Evolutionary conservation across 2,329 filamentous ascomycete species (phyloP).

Genomic region (Westerdykella aurantiaca): DNA sequence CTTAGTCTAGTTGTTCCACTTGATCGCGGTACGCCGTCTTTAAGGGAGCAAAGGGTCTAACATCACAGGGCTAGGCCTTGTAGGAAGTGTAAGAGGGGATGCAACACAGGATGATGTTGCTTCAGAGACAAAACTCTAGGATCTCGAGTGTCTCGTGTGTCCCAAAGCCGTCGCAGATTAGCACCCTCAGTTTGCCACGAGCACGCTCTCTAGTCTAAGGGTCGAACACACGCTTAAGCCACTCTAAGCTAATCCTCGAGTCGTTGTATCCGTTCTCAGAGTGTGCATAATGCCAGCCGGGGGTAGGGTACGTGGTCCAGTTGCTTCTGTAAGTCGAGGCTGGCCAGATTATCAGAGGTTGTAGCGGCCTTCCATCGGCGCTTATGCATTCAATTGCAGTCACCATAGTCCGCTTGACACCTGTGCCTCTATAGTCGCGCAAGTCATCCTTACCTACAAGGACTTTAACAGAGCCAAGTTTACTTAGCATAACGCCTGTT

Average conservation of each 20-base stretch:
- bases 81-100: conserved; percentile 16
- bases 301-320: conserved; percentile 11
- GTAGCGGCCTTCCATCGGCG: conserved; percentile 14
- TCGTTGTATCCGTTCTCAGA: conserved; percentile 17
- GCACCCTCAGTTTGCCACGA: conserved; percentile 21
- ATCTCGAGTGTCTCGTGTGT: conserved; percentile 33
- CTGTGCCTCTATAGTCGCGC: conserved; percentile 7
- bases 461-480: conserved; percentile 12
- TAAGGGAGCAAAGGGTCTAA: conserved; percentile 13
- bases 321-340: conserved; percentile 15
- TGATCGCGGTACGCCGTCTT: conserved; percentile 21
- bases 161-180: conserved; percentile 15
- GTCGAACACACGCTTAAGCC: conserved; percentile 33
- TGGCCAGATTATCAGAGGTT: conserved; percentile 16
- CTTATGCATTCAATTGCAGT: conserved; percentile 14
- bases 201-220: conserved; percentile 25
- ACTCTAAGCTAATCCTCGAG: conserved; percentile 31
- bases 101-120: conserved; percentile 32
- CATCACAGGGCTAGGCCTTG: conserved; percentile 18
- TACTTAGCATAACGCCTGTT: conserved; percentile 14
- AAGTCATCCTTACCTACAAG: conserved; percentile 8
- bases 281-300: conserved; percentile 12
- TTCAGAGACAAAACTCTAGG: conserved; percentile 25
- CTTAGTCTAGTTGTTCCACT: conserved; percentile 16
- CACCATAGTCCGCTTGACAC: conserved; percentile 7